Percentiles rank a stretch among this genome's conserved stretches.
Evolutionary conservation across 1,284 basidiomycete species (phyloP).

Genomic region (Cutaneotrichosporon sp.): DNA sequence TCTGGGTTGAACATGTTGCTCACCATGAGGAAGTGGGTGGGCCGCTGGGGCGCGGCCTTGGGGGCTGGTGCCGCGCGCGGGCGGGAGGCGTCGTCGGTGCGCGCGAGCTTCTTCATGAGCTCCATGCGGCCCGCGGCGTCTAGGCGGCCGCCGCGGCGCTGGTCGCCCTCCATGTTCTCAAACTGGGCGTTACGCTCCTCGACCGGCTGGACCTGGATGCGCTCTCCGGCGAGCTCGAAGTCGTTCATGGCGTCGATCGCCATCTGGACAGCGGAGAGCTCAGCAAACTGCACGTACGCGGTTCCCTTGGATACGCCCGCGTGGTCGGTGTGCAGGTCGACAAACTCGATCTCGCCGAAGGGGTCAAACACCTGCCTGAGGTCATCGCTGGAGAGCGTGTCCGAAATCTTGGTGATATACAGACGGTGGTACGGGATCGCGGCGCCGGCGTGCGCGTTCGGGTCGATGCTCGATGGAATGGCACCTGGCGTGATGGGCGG

Average conservation of each 20-base stretch:
- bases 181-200: constrained; percentile 60
- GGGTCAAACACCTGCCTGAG: constrained; percentile 98
- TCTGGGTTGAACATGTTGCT: constrained; percentile 98
- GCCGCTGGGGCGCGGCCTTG: constrained; percentile 62
- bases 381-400: constrained; percentile 93
- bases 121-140: constrained; percentile 94
- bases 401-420: constrained; percentile 95
- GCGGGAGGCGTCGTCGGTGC: constrained; percentile 52
- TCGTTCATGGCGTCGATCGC: constrained; percentile 98
- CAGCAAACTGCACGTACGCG: constrained; percentile 96
- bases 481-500: constrained; percentile 35
- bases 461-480: constrained; percentile 29
- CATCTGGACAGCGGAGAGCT: constrained; percentile 88
- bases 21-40: constrained; percentile 79
- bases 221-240: constrained; percentile 92
- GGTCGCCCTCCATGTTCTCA: constrained; percentile 11
- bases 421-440: constrained; percentile 66
- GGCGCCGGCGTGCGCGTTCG: constrained; percentile 51
- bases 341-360: constrained; percentile 95
- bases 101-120: constrained; percentile 98
- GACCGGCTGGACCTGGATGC: constrained; percentile 82
- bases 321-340: constrained; percentile 88
- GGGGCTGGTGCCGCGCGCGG: constrained; percentile 36
- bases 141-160: constrained; percentile 67
- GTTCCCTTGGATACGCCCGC: constrained; percentile 72